Base-by-base conservation (phyloP, 1,284 basidiomycete genomes). In the Tetrapyrgos nigripes region DNA sequence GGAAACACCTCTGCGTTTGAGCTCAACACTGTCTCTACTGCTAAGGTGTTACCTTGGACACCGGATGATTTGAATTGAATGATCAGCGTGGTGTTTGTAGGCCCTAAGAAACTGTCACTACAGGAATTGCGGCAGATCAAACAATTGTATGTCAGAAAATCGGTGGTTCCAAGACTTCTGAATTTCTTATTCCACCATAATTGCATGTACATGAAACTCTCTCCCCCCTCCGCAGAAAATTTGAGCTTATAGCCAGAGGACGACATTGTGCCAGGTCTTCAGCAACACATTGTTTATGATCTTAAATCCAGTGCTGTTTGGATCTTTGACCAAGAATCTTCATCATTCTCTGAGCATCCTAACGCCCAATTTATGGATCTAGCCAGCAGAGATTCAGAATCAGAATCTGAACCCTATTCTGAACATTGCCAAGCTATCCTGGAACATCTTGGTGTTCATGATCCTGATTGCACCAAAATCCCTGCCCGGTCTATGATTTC, bases 61-160 rank as follows among this genome's bases (percentile, higher is more conserved):
- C 63, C 62, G 44, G 51, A 44, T 6, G 59, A 70, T 61, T 40
- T 69, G 19, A 69, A 61, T 61, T 64, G 58, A 21, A 53, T 62
- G 33, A 35, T 70, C 11, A 60, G 44, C 21, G 61, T 71, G 14
- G 63, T 71, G 0, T 71, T 71, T 57, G 59, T 71, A 19, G 65
- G 68, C 3, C 50, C 64, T 33, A 53, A 57, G 2, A 64, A 66
- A 27, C 58, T 45, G 6, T 6, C 8, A 9, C 59, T 50, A 51
- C 63, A 4, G 17, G 31, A 43, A n/a, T n/a, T n/a, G n/a, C n/a
- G n/a, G n/a, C n/a, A n/a, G n/a, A n/a, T n/a, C n/a, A n/a, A n/a
- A n/a, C 46, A 56, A 14, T 66, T 62, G 40, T 28, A 14, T 8
- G 55, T 64, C 8, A 14, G 58, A 17, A 45, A 45, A 45, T 23